Evolutionary conservation across 2,329 filamentous ascomycete species (phyloP).

Genomic region (Xylariaceae sp.): DNA sequence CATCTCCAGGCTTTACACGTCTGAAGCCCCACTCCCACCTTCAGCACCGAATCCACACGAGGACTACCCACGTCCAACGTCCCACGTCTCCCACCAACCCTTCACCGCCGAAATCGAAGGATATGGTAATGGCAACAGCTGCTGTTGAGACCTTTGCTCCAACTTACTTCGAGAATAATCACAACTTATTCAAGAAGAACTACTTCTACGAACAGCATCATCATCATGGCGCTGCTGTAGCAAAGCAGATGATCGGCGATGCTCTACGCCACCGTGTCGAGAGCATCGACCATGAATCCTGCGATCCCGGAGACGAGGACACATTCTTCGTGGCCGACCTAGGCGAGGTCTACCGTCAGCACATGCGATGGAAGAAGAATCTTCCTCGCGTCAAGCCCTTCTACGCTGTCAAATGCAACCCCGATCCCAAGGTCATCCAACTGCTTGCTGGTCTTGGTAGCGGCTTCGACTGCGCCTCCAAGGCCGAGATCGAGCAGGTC

Average conservation of each 20-base stretch:
- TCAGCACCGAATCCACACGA: slow-evolving; percentile 6
- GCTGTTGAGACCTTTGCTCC: slow-evolving; percentile 51
- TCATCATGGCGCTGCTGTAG: slow-evolving; percentile 41
- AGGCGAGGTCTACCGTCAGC: slow-evolving; percentile 97
- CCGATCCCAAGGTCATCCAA: slow-evolving; percentile 81
- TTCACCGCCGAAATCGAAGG: slow-evolving; percentile 34
- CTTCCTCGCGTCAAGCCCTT: slow-evolving; percentile 91
- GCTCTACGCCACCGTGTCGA: slow-evolving; percentile 83
- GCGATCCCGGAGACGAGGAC: slow-evolving; percentile 90
- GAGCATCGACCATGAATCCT: slow-evolving; percentile 79
- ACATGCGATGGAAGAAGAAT: slow-evolving; percentile 95
- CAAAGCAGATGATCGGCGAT: slow-evolving; percentile 81
- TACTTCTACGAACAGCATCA: slow-evolving; percentile 30
- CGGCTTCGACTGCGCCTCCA: slow-evolving; percentile 97
- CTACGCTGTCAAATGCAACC: slow-evolving; percentile 99
- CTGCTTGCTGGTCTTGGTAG: slow-evolving; percentile 85
- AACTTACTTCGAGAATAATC: slow-evolving; percentile 45
- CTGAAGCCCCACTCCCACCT: too few relatives aligned
- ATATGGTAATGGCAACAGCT: slow-evolving; percentile 64
- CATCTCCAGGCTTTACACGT: too few relatives aligned
- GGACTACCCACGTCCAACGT: slow-evolving; percentile 15
- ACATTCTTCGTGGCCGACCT: slow-evolving; percentile 98
- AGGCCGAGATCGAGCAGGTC: slow-evolving; percentile 92
- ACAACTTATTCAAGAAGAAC: slow-evolving; percentile 32
- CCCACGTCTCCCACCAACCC: slow-evolving; percentile 10